These are phyloP conservation scores for Setaria italica DNA, from an alignment of 202 grass and related monocot genomes.

Conservation along the genomic window DNA sequence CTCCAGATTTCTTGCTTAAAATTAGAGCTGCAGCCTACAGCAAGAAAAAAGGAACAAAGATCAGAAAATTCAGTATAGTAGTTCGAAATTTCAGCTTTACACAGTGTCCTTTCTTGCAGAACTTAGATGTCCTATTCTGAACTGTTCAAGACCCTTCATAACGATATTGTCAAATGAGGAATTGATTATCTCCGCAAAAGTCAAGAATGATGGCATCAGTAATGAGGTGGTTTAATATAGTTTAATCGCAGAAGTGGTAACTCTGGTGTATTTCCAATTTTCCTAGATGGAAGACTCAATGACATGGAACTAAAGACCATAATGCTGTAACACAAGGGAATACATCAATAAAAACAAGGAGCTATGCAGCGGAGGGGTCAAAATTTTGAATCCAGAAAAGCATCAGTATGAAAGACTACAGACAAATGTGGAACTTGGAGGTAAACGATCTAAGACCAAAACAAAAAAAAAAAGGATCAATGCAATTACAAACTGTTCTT, in stretches of 20 bases:
- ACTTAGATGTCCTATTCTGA: conserved; percentile 9
- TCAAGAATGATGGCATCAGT: conserved; percentile 10
- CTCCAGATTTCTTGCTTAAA: conserved; percentile 47
- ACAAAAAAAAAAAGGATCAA: conserved; percentile 1
- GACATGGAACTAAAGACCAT: not conserved
- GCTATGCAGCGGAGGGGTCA: not conserved
- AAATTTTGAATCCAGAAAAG: conserved; percentile 8
- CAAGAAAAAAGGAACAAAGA: not conserved
- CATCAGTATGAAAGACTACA: conserved; percentile 5
- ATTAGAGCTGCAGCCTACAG: conserved; percentile 43
- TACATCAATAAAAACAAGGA: conserved; percentile 2
- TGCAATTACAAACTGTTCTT: not conserved
- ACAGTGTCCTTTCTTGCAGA: not conserved
- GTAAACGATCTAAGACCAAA: not conserved
- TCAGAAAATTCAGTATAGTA: conserved; percentile 7
- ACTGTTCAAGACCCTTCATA: not conserved
- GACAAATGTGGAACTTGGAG: conserved; percentile 6
- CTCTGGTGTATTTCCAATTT: not conserved
- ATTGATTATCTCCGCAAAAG: not conserved
- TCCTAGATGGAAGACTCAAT: not conserved
- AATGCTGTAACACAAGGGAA: not conserved
- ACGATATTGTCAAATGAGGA: conserved; percentile 19
- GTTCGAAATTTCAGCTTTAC: conserved; percentile 13
- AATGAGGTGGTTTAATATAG: not conserved
- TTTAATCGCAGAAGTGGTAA: not conserved